Base-by-base conservation (phyloP, 106 monocot species). In the Platanthera guangdongensis region DNA sequence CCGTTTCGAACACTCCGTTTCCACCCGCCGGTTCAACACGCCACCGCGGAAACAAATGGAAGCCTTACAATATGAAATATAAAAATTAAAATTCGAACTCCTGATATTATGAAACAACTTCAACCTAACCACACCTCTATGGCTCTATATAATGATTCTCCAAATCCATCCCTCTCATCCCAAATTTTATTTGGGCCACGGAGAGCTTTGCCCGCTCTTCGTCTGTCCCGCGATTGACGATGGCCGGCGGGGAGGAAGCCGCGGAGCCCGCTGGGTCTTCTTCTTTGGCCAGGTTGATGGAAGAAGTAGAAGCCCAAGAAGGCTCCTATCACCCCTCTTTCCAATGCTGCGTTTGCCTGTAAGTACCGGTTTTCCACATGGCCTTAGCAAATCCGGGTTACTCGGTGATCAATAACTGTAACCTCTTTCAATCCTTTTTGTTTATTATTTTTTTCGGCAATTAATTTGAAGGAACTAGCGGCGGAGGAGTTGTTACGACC, bases 341-440 rank as follows among this genome's bases (percentile, higher is more conserved):
- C 70, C 47, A 71, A 47, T 71, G 70, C 70, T 47, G 48, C 70
- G 47, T 71, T 16, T 71, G 70, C 48, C 47, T 71, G 70, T 71
- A 71, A 71, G 70, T 71, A 8, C 9, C 11, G 5, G 64, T 65
- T 39, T 9, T 39, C 9, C 22, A 39, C 32, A 7, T 39, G 10
- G 67, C 22, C 10, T 25, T 9, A 9, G 63, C 25, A 9, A 22
- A 64, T 21, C 9, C n/a, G 9, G 6, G 19, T 28, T 19, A 22
- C n/a, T 9, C 6, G 7, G 19, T 64, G 8, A 25, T 64, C 63
- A 28, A 1, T 28, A 6, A 21, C 63, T 21, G 1, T 28, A 1
- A 21, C 8, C 63, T 28, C 63, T 64, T 22, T 3, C 63, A 22
- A 64, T 64, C 6, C 28, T 63, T 63, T 19, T 63, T 9, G 63